Base-by-base conservation (phyloP, 805 yeast genomes). In the Lachancea thermotolerans region DNA sequence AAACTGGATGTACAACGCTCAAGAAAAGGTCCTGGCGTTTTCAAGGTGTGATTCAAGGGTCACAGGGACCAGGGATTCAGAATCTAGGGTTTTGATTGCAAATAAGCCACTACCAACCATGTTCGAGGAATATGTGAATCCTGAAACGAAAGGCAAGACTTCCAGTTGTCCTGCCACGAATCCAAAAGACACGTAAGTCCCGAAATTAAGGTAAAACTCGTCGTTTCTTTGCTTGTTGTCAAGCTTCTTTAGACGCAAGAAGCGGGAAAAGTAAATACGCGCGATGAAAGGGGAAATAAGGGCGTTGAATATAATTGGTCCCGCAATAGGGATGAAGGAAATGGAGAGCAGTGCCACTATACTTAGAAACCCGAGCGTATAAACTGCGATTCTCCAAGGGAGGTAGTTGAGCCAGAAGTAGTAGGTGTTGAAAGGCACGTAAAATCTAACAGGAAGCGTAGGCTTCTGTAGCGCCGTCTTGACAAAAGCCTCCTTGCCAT, bases 321-420 rank as follows among this genome's bases (percentile, higher is more conserved):
- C 67, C 8, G 58, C 15, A 8, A 63, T 39, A 29, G 67, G 67
- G 17, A 61, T 39, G 29, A 52, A 47, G 7, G 65, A 57, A 15
- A 61, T 34, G n/a, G 48, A 35, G 31, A 62, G 39, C 10, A 62
- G 41, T 0, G 38, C 33, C 9, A 55, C 38, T 2, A 49, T 37
- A 2, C 47, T 42, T 0, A 52, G 10, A n/a, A 49, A 43, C 1
- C 59, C 58, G 16, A 32, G 7, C 9, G 35, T 10, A 4, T 46
- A 11, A 10, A 38, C 39, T 14, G 35, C 28, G 7, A 48, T 15
- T 46, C 58, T 57, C 49, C 54, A 46, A 21, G 66, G 65, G 25
- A 63, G 42, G 49, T 60, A 50, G 45, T 54, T 52, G 10, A 53
- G 31, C 65, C 66, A 61, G 45, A 55, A 63, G 49, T 59, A 60